Percentiles rank a stretch among this genome's conserved stretches.
phyloP scores from a whole-genome alignment of 192 early-diverging fungal species.

The Gaertneriomyces semiglobifer region DNA sequence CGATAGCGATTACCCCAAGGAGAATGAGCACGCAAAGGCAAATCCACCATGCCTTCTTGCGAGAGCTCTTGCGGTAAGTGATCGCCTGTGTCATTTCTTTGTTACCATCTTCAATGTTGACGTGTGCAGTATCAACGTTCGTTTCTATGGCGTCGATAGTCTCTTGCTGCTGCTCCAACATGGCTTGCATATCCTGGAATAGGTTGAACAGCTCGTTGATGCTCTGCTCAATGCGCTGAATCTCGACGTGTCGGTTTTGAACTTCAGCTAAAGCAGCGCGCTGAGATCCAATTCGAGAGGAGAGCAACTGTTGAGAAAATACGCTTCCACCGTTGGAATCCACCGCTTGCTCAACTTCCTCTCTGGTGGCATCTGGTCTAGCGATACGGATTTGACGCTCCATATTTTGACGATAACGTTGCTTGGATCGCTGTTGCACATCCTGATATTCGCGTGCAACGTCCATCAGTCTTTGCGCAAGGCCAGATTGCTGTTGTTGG shows the following conservation, averaged over 20 bases:
- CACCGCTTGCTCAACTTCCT: slow-evolving; percentile 58
- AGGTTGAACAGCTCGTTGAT: slow-evolving; percentile 55
- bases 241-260: slow-evolving; percentile 60
- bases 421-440: slow-evolving; percentile 36
- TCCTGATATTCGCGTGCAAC: slow-evolving; percentile 42
- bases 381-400: slow-evolving; percentile 53
- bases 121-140: slow-evolving; percentile 36
- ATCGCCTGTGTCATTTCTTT: slow-evolving; percentile 52
- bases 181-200: slow-evolving; percentile 63
- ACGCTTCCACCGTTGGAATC: slow-evolving; percentile 45
- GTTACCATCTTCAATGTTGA: slow-evolving; percentile 38
- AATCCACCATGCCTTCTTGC: slow-evolving; percentile 51
- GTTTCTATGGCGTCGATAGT: slow-evolving; percentile 50
- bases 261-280: slow-evolving; percentile 56
- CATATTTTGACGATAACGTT: slow-evolving; percentile 46
- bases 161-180: slow-evolving; percentile 56
- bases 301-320: slow-evolving; percentile 60
- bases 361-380: slow-evolving; percentile 54
- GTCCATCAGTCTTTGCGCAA: slow-evolving; percentile 42
- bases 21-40: slow-evolving; percentile 20
- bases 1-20: slow-evolving; percentile 19
- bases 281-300: slow-evolving; percentile 47
- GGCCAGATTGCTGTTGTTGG: slow-evolving; percentile 35
- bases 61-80: slow-evolving; percentile 36
- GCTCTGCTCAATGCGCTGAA: slow-evolving; percentile 51